Evolutionary conservation across 2,329 filamentous ascomycete genomes (phyloP), one percentile per base, ranked within the genome.

Genomic region (Cadophora malorum): DNA sequence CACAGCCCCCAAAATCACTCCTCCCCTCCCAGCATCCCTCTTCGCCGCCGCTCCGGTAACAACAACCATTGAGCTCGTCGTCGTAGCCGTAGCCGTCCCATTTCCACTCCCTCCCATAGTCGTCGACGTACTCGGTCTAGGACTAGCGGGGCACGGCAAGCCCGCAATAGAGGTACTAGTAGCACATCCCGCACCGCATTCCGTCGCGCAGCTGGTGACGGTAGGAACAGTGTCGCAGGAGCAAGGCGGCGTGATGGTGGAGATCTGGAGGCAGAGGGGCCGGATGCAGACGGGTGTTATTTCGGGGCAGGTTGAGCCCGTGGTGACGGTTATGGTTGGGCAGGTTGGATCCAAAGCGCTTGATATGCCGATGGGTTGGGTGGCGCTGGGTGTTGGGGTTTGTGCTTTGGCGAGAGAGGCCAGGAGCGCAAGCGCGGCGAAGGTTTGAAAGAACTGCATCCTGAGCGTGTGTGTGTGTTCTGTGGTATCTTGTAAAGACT

Each of bases 261-360:
- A 28, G 21, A 64, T 35, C 3, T 56, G 9, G 10, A 58, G 5
- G 23, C 63, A 64, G n/a, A 25, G 50, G 12, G n/a, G 31, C 0
- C 35, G n/a, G 63, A 55, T 25, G 21, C 52, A 58, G n/a, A 23
- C 21, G 21, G 41, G 41, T 45, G n/a, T 49, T 10, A 53, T 35
- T 5, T 19, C 23, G 6, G 63, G 19, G 52, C 63, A 64, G 50
- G 63, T 23, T 23, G 45, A 25, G 12, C 41, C 47, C 4, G 50
- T 64, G 28, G 47, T 53, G 2, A 28, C 38, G n/a, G 62, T 64
- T 23, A 64, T 33, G 49, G 62, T 64, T 49, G 38, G 19, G 50
- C 62, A 64, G 31, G 49, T n/a, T 23, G 58, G 58, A 16, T 25
- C 12, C 12, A 4, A 28, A 3, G 50, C 14, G 14, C 5, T 16